These are phyloP conservation scores for Butyriboletus loyo DNA, from an alignment of 768 basidiomycete genomes.

Conservation along the genomic window DNA sequence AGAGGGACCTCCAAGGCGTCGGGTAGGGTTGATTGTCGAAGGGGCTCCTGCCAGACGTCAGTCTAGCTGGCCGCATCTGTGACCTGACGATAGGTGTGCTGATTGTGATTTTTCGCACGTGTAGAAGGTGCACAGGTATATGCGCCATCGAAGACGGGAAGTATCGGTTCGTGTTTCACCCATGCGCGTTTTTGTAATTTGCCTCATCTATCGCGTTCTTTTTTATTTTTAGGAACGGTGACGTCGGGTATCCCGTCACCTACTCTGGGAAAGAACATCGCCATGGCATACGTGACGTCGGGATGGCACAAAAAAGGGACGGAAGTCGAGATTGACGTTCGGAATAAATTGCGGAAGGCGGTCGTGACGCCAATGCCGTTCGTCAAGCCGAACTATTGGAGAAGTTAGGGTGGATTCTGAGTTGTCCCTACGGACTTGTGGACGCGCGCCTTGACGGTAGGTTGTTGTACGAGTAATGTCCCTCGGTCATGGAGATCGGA, in stretches of 20 bases:
- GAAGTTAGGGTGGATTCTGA: slow-evolving; percentile 41
- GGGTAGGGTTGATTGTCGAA: slow-evolving; percentile 81
- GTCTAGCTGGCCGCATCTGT: slow-evolving; percentile 16
- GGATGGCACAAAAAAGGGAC: slow-evolving; percentile 93
- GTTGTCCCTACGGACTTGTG: too few species aligned
- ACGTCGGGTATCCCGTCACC: slow-evolving; percentile 98
- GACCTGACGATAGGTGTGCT: neutral
- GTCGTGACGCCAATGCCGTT: slow-evolving; percentile 86
- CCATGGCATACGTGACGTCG: slow-evolving; percentile 86
- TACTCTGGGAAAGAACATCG: slow-evolving; percentile 84
- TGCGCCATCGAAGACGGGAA: slow-evolving; percentile 48
- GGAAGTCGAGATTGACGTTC: slow-evolving; percentile 77
- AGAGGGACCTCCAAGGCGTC: slow-evolving; percentile 69
- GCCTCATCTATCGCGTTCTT: neutral
- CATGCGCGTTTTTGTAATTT: slow-evolving; percentile 5
- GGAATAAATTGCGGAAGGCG: slow-evolving; percentile 75
- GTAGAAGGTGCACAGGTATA: slow-evolving; percentile 80
- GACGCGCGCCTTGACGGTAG: neutral
- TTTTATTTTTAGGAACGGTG: slow-evolving; percentile 50
- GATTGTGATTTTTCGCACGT: neutral
- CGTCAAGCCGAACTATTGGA: slow-evolving; percentile 75
- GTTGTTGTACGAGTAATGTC: neutral
- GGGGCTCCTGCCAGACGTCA: slow-evolving; percentile 84
- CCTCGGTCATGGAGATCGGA: neutral
- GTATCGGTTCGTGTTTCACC: slow-evolving; percentile 50